Conservation (phyloP, 2,329 filamentous ascomycete species). For the Rutstroemia sydowiana region DNA sequence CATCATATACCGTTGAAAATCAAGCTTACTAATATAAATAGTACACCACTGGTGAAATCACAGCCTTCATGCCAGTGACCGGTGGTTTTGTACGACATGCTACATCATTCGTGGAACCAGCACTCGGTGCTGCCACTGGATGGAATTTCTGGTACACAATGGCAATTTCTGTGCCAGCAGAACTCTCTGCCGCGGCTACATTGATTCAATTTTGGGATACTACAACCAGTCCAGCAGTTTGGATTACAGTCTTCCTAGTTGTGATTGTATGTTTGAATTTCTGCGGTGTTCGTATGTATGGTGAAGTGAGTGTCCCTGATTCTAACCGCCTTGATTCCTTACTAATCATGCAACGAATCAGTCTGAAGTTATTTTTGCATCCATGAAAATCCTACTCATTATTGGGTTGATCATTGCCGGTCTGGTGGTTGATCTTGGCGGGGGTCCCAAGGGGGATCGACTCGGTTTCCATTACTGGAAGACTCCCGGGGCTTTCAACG, state of each 20-base stretch:
- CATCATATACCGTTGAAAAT: background rate
- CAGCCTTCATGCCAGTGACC: conserved; percentile 41
- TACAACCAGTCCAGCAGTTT: conserved; percentile 41
- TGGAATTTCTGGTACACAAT: conserved; percentile 51
- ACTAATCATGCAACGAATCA: background rate
- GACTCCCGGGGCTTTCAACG: conserved; percentile 59
- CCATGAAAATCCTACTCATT: conserved; percentile 54
- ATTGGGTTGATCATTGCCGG: conserved; percentile 56
- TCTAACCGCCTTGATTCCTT: conserved; percentile 58
- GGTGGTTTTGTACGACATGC: conserved; percentile 33
- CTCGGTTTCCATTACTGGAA: conserved; percentile 66
- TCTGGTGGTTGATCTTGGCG: conserved; percentile 56
- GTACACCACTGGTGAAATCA: conserved; percentile 8
- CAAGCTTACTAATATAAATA: background rate
- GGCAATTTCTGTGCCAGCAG: conserved; percentile 33
- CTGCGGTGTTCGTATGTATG: conserved; percentile 45
- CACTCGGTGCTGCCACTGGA: conserved; percentile 30
- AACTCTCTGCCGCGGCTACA: conserved; percentile 56
- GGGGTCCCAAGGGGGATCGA: conserved; percentile 48
- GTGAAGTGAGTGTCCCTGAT: conserved; percentile 60
- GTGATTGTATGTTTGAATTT: conserved; percentile 51
- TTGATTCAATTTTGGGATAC: conserved; percentile 59
- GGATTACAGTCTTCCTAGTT: conserved; percentile 35
- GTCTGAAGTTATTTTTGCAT: conserved; percentile 42
- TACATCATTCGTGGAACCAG: conserved; percentile 33